Percentiles rank a stretch among this genome's conserved stretches.
Evolutionary conservation across 257 asterid genomes (phyloP).

Genomic region (Plectranthus barbatus): DNA sequence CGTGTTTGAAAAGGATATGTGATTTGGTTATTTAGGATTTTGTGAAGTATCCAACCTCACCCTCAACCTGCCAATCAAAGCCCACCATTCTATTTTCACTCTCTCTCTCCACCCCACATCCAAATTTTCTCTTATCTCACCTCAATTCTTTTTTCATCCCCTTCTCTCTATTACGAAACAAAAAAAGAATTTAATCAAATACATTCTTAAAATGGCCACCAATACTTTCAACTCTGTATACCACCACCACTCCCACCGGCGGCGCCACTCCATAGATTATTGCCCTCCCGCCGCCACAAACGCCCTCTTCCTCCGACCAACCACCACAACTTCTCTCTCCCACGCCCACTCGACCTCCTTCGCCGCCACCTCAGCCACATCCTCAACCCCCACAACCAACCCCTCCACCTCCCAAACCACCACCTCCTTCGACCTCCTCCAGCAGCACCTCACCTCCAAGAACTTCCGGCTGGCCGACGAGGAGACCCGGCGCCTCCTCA

Average conservation of each 20-base stretch:
- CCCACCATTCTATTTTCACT: slow-evolving; percentile 38
- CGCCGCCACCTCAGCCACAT: slow-evolving; percentile 14
- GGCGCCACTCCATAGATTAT: slow-evolving; percentile 56
- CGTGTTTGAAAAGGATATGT: too few relatives aligned
- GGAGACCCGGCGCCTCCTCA: slow-evolving; percentile 84
- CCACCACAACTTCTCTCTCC: too few relatives aligned
- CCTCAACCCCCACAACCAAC: too few relatives aligned
- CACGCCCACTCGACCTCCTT: too few relatives aligned
- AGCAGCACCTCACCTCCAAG: slow-evolving; percentile 31
- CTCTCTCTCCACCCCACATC: slow-evolving; percentile 40
- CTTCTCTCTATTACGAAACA: not conserved
- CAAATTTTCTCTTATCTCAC: slow-evolving; percentile 8
- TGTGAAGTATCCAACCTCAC: too few relatives aligned
- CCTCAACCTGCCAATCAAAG: slow-evolving; percentile 49
- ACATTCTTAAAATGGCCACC: slow-evolving; percentile 48
- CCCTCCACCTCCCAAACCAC: slow-evolving; percentile 25
- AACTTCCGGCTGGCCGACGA: slow-evolving; percentile 85
- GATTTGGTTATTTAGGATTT: not conserved
- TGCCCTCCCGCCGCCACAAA: slow-evolving; percentile 22
- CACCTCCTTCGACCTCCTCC: slow-evolving; percentile 47
- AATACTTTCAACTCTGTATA: slow-evolving; percentile 44
- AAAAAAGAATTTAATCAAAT: not conserved
- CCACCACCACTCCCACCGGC: slow-evolving; percentile 28
- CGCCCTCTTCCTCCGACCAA: too few relatives aligned
- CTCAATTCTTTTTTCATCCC: not conserved